These are phyloP conservation scores for Pleurotus platypus DNA, from an alignment of 768 basidiomycete species.

Conservation along the genomic window DNA sequence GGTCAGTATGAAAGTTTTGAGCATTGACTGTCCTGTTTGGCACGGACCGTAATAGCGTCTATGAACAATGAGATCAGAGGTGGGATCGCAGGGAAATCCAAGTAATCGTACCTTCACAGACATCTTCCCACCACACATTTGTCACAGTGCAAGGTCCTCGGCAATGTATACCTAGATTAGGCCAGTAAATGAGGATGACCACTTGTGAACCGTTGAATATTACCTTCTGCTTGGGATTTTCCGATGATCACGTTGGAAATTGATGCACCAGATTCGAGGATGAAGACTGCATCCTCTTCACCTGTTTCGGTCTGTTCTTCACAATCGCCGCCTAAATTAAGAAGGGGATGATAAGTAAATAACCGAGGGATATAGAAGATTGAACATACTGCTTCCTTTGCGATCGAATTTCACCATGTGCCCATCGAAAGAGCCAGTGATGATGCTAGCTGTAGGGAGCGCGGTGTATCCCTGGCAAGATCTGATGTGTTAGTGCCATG, in stretches of 20 bases:
- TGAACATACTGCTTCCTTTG: neutral
- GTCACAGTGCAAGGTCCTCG: slow-evolving; percentile 25
- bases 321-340: slow-evolving; percentile 18
- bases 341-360: neutral
- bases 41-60: slow-evolving; percentile 21
- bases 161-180: slow-evolving; percentile 21
- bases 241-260: slow-evolving; percentile 27
- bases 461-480: neutral
- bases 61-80: too few species aligned
- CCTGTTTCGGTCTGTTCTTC: slow-evolving; percentile 23
- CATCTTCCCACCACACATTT: slow-evolving; percentile 28
- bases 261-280: slow-evolving; percentile 22
- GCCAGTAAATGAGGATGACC: neutral
- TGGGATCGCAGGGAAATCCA: neutral
- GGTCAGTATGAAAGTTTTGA: too few species aligned
- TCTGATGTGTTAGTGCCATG: neutral
- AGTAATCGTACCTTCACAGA: slow-evolving; percentile 21
- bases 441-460: neutral
- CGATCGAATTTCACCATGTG: neutral
- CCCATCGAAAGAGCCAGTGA: neutral
- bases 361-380: neutral
- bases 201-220: neutral
- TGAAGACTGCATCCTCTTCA: slow-evolving; percentile 24
- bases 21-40: too few species aligned
- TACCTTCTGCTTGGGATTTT: slow-evolving; percentile 24